Evolutionary conservation across 148 eudicot species (phyloP).

Genomic region (Hydrangea macrophylla): DNA sequence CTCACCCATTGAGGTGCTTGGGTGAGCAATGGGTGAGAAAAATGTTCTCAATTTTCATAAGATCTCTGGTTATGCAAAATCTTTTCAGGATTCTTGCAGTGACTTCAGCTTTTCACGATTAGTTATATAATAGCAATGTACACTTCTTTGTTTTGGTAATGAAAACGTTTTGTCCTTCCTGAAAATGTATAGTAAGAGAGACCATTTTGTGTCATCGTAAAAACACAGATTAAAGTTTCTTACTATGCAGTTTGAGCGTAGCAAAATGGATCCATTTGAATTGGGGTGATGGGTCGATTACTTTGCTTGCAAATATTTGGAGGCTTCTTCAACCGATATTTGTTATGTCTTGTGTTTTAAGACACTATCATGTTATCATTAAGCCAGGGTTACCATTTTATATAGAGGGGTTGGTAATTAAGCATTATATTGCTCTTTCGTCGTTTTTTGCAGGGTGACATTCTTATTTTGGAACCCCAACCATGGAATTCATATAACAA

Average conservation of each 20-base stretch:
- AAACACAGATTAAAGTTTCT: constrained; percentile 5
- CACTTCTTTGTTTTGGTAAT: no score
- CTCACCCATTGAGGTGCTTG: neutral
- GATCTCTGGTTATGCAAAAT: neutral
- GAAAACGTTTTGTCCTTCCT: no score
- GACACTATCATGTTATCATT: neutral
- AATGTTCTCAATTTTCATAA: neutral
- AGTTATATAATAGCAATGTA: no score
- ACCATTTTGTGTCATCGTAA: neutral
- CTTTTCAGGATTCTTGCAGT: neutral
- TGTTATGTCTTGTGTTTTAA: constrained; percentile 4
- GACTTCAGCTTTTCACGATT: neutral
- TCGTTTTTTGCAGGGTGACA: constrained; percentile 66
- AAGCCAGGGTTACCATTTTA: neutral
- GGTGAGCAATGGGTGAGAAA: neutral
- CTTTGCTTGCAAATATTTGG: constrained; percentile 80
- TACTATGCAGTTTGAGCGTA: constrained; percentile 73
- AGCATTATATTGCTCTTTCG: neutral
- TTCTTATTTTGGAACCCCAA: constrained; percentile 90
- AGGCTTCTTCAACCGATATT: constrained; percentile 76
- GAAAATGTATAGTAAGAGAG: no score
- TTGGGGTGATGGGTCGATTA: constrained; percentile 92
- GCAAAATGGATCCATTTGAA: constrained; percentile 95
- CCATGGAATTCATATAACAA: constrained; percentile 84
- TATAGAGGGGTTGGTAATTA: neutral